Evolutionary conservation across 1,139 yeast species (phyloP).

Genomic region (Yamadazyma friedrichii): DNA sequence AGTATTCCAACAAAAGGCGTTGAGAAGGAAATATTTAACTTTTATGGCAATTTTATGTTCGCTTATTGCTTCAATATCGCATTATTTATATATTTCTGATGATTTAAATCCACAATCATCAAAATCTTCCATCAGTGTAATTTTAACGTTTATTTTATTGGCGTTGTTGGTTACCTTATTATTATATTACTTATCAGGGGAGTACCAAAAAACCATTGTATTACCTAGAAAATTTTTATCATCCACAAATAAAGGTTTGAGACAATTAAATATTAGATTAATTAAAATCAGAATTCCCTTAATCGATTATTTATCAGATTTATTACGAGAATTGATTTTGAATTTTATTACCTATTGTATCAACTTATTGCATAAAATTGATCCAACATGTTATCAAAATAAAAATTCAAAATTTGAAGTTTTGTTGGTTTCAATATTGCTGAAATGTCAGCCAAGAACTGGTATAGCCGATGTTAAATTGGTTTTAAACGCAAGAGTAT

Average conservation of each 20-base stretch:
- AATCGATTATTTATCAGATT: conserved; percentile 51
- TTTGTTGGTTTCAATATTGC: conserved; percentile 42
- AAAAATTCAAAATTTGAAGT: conserved; percentile 39
- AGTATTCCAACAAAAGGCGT: conserved; percentile 64
- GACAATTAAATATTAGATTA: conserved; percentile 76
- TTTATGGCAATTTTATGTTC: conserved; percentile 59
- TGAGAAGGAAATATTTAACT: conserved; percentile 70
- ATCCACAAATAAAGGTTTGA: conserved; percentile 80
- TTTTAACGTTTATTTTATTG: conserved; percentile 60
- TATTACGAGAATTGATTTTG: conserved; percentile 39
- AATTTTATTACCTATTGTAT: conserved; percentile 28
- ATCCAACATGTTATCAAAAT: conserved; percentile 35
- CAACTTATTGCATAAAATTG: conserved; percentile 30
- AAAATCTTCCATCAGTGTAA: conserved; percentile 30
- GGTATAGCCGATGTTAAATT: conserved; percentile 61
- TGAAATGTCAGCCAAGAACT: conserved; percentile 46
- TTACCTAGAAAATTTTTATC: conserved; percentile 75
- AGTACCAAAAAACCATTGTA: conserved; percentile 80
- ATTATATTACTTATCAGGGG: conserved; percentile 84
- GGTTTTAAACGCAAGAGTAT: conserved; percentile 76
- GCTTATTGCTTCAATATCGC: conserved; percentile 40
- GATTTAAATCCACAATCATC: conserved; percentile 29
- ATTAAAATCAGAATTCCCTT: conserved; percentile 67
- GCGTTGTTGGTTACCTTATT: conserved; percentile 70
- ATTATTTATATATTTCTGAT: conserved; percentile 36